A percentile compares a stretch with the other conserved stretches of the same genome.
phyloP scores from a whole-genome alignment of 345 rosid genomes.

The Ceriops decandra region DNA sequence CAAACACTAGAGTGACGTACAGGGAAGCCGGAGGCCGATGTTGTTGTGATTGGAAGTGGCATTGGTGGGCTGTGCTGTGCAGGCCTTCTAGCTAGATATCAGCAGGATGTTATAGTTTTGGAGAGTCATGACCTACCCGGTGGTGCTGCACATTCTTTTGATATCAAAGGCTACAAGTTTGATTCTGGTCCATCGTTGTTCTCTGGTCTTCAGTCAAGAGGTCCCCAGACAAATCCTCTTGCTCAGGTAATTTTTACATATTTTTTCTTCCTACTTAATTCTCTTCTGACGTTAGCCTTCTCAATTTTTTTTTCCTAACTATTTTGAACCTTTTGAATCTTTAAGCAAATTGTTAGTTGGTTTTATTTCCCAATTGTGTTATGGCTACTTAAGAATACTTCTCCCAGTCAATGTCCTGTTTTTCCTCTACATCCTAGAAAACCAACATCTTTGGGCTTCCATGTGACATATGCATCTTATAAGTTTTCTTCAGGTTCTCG shows the following conservation, averaged over 20 bases:
- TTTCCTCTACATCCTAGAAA: too few species aligned
- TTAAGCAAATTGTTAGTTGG: too few species aligned
- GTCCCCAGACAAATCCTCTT: slow-evolving; percentile 91
- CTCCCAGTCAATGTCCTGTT: too few species aligned
- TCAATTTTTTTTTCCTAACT: too few species aligned
- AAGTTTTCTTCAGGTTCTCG: slow-evolving; percentile 58
- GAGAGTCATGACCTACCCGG: slow-evolving; percentile 91
- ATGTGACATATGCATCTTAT: not conserved
- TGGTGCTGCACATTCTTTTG: slow-evolving; percentile 86
- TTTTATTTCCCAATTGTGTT: too few species aligned
- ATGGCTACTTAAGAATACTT: too few species aligned
- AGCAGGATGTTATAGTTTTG: slow-evolving; percentile 68
- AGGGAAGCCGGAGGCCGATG: slow-evolving; percentile 85
- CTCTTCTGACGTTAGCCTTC: too few species aligned
- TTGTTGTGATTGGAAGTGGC: slow-evolving; percentile 86
- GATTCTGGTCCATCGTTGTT: slow-evolving; percentile 94
- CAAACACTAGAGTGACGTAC: slow-evolving; percentile 3
- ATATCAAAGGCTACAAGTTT: slow-evolving; percentile 71
- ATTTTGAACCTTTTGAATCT: too few species aligned
- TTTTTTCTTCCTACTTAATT: not conserved
- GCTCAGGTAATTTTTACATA: slow-evolving; percentile 54
- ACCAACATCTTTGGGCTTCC: too few species aligned
- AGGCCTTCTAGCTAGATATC: slow-evolving; percentile 79
- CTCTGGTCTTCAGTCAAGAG: slow-evolving; percentile 88
- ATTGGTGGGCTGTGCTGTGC: slow-evolving; percentile 86